Conservation (phyloP, 73 alveolate genomes). For the Durusdinium trenchii region DNA sequence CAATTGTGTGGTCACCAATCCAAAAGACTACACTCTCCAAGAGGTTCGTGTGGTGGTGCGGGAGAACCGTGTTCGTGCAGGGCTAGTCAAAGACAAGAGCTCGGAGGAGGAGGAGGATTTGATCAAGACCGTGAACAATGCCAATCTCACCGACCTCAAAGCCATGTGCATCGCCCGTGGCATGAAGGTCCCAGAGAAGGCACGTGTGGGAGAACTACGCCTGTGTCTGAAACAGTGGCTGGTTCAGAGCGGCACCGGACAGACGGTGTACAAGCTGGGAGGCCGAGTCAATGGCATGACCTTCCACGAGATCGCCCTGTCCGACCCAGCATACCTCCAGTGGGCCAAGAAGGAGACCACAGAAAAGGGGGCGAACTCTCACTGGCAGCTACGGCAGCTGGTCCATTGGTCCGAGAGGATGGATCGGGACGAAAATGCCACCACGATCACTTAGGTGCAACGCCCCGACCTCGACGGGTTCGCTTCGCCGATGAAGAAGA, state of each 20-base stretch:
- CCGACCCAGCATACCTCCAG: background rate
- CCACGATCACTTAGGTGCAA: background rate
- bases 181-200: background rate
- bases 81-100: background rate
- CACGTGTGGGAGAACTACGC: background rate
- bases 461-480: background rate
- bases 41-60: background rate
- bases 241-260: background rate
- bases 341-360: conserved; percentile 7
- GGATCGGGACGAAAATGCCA: background rate
- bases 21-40: background rate
- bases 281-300: background rate
- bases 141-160: background rate
- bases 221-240: background rate
- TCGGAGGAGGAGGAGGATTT: background rate
- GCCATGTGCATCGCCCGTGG: background rate
- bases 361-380: no score
- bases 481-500: background rate
- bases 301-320: background rate
- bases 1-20: background rate
- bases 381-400: background rate
- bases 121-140: background rate
- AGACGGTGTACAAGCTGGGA: background rate
- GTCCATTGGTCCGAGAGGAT: background rate
- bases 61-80: background rate